phyloP scores from a whole-genome alignment of 208 protist genomes.

The Leishmania braziliensis region DNA sequence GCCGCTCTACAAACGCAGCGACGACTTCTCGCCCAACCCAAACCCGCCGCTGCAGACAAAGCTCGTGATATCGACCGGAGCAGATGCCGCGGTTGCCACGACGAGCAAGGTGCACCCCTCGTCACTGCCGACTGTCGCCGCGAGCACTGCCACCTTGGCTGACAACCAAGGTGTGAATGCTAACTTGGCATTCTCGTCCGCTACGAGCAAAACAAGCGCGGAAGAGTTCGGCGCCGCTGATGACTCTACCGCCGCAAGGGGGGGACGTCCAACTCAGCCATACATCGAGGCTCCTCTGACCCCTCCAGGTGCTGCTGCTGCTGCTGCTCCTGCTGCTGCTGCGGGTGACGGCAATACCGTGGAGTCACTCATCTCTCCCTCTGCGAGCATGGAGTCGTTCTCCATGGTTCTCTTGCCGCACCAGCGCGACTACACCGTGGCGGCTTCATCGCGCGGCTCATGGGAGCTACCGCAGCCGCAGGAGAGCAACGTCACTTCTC shows the following conservation, averaged over 20 bases:
- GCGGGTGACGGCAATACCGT: background rate
- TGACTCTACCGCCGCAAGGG: background rate
- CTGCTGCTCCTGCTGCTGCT: background rate
- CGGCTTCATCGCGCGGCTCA: background rate
- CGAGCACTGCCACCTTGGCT: background rate
- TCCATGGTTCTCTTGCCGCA: conserved; percentile 18
- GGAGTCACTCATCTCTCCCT: background rate
- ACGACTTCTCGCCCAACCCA: conserved; percentile 7
- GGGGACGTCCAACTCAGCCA: background rate
- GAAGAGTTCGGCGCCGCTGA: conserved; percentile 1
- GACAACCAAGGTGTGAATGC: background rate
- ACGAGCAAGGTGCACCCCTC: background rate
- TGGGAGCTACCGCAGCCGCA: background rate
- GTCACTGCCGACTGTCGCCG: background rate
- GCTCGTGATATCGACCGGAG: background rate
- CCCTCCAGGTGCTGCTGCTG: too few relatives aligned
- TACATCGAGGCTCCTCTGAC: background rate
- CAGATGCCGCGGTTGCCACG: background rate
- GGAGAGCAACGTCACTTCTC: background rate
- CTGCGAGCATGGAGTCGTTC: conserved; percentile 18
- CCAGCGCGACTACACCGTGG: background rate
- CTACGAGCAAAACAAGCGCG: conserved; percentile 12
- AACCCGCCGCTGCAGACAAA: conserved; percentile 3
- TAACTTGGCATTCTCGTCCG: background rate
- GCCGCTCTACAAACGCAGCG: conserved; percentile 1